phyloP scores from a whole-genome alignment of 345 rosid genomes.

The Lagerstroemia speciosa region DNA sequence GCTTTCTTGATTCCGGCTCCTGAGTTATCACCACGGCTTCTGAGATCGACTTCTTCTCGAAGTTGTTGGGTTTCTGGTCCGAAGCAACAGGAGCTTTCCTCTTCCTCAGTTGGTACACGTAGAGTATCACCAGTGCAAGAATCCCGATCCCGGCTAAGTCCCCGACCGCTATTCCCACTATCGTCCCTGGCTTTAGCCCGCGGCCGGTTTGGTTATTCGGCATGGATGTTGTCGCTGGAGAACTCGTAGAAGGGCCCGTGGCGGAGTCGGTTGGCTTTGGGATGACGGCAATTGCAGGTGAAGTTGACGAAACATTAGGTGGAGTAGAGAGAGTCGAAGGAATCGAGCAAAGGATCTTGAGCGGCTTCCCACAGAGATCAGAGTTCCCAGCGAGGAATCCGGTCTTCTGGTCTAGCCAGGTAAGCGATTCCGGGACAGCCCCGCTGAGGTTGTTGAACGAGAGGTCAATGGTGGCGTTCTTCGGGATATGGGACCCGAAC shows the following conservation, averaged over 20 bases:
- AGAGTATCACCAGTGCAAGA: constrained; percentile 49
- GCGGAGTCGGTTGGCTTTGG: constrained; percentile 41
- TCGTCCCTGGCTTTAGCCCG: constrained; percentile 59
- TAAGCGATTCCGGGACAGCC: constrained; percentile 49
- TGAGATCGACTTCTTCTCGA: constrained; percentile 15
- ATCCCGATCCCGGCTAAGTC: constrained; percentile 56
- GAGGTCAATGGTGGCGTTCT: constrained; percentile 54
- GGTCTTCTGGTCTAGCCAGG: constrained; percentile 47
- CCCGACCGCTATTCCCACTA: constrained; percentile 54
- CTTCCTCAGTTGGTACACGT: constrained; percentile 56
- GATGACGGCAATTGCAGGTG: constrained; percentile 81
- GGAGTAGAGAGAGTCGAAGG: constrained; percentile 73
- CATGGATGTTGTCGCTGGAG: constrained; percentile 13
- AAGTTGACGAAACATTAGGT: constrained; percentile 44
- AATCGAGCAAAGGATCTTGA: constrained; percentile 61
- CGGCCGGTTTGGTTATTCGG: constrained; percentile 17
- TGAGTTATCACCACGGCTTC: constrained; percentile 16
- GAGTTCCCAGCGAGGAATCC: constrained; percentile 52
- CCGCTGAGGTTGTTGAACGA: constrained; percentile 86
- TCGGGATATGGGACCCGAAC: constrained; percentile 50
- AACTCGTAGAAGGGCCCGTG: constrained; percentile 21
- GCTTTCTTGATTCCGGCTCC: constrained; percentile 20
- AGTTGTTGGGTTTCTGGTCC: constrained; percentile 11
- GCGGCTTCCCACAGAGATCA: constrained; percentile 76
- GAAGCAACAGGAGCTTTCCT: constrained; percentile 10